phyloP scores from a whole-genome alignment of 345 rosid genomes.

The Aegle marmelos region DNA sequence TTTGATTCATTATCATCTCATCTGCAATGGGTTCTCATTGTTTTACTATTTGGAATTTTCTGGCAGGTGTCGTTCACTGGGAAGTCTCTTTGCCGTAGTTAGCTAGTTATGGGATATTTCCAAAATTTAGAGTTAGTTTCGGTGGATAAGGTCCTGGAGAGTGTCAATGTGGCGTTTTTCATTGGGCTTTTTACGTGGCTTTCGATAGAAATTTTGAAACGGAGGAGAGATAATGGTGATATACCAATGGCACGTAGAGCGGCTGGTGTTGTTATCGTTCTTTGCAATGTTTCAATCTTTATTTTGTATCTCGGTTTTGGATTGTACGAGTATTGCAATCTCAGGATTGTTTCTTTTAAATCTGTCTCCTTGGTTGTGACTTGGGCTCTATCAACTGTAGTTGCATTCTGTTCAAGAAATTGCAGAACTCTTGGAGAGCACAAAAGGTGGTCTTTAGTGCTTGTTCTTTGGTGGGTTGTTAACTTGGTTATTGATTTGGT shows the following conservation, averaged over 20 bases:
- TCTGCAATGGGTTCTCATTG: constrained; percentile 14
- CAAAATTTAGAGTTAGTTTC: constrained; percentile 1
- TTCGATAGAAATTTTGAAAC: constrained; percentile 16
- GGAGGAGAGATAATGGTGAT: constrained; percentile 15
- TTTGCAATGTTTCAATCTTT: constrained; percentile 30
- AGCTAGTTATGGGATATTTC: background rate
- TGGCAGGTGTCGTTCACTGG: constrained; percentile 14
- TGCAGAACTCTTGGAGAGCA: constrained; percentile 11
- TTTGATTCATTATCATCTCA: background rate
- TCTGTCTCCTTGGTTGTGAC: constrained; percentile 20
- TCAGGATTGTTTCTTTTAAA: constrained; percentile 7
- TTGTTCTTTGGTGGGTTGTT: constrained; percentile 53
- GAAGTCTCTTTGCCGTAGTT: background rate
- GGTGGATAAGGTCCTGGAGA: constrained; percentile 19
- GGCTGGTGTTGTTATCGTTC: constrained; percentile 6
- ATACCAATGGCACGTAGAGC: background rate
- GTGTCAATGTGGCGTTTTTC: constrained; percentile 29
- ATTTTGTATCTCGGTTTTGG: constrained; percentile 34
- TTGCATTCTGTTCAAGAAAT: constrained; percentile 24
- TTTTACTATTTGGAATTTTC: background rate
- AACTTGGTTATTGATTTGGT: constrained; percentile 26
- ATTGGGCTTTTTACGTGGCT: constrained; percentile 27
- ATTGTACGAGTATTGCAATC: constrained; percentile 30
- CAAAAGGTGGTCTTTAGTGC: constrained; percentile 43
- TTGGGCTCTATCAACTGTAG: constrained; percentile 42